Evolutionary conservation across 2,329 filamentous ascomycete genomes (phyloP), one percentile per base, ranked within the genome.

Genomic region (Leptographium wingfieldii): DNA sequence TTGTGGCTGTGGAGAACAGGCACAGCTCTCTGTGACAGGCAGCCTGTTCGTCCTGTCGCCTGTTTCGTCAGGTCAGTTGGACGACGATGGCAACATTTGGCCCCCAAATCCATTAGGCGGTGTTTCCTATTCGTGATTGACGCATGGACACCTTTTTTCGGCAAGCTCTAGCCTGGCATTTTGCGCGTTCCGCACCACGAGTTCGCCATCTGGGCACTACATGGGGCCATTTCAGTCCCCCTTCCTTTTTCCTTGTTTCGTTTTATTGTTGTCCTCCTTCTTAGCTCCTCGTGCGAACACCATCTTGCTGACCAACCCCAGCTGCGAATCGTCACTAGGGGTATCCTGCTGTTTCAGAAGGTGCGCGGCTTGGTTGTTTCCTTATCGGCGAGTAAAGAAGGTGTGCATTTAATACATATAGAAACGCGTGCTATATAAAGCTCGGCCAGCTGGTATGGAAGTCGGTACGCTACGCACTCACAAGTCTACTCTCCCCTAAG

Each of bases 31-130:
- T 40, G 38, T 16, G 12, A 40, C 38, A 40, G 38, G 38, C 38
- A 40, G 16, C 52, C 31, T 22, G 12, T 54, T 22, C 27, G 19
- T 27, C 29, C 16, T 35, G 52, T 51, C 48, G 52, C 27, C 29
- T 31, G 52, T 54, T 54, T 54, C 52, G 33, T 56, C 55, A 56
- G 35, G 33, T 56, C 55, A 56, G 55, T 46, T 25, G 55, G n/a
- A 22, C 35, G 10, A 46, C n/a, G 25, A 46, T 56, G 55, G 55
- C 55, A 56, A n/a, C 55, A 56, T 56, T 46, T 22, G 16, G 14
- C 25, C 33, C 55, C 55, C 35, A 40, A 43, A 9, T n/a, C 9
- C 16, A n/a, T 19, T 10, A 35, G 38, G 38, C 38, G 3, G 38
- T 55, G 48, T 29, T 22, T 51, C 48, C 25, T 51, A 27, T 51